Evolutionary conservation across 345 rosid species (phyloP), one percentile per base, ranked within the genome.

Genomic region (Corymbia maculata): DNA sequence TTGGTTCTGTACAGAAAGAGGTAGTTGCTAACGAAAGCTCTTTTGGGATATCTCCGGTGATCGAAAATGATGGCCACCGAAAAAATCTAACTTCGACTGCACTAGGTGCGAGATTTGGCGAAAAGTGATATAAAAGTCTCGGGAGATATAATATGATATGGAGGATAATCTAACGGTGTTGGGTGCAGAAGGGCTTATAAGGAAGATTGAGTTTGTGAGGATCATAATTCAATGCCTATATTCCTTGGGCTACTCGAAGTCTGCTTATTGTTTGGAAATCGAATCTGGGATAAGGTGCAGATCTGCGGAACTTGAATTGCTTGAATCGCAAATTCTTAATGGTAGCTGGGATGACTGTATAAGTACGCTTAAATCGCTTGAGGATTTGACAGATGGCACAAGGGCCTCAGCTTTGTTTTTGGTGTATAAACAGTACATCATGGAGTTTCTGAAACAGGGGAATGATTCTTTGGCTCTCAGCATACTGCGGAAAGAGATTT

Each of bases 331-430:
- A 90, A 92, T 94, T 88, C 91, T 93, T 68, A 88, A 88, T 70
- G 99, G 98, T 17, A 89, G 94, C 75, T 97, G 98, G 98, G 95
- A 95, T 88, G 91, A 89, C 85, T 97, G 94, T 90, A 52, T 96
- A 45, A 89, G 89, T 52, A 91, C 92, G 0, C 86, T 97, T 10
- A 93, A 89, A 88, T 88, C 90, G 36, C 88, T 93, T 28, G 89
- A 86, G 51, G 96, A 90, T 86, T 79, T 91, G 85, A 90, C 32
- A 79, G 96, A 93, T 36, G 98, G 96, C 19, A 88, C 51, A 36
- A 92, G 94, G 61, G 92, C 91, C 87, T 93, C 94, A 0, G 95
- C 93, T 91, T 91, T 95, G 91, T 95, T 94, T 92, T 92, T 94
- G 51, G 92, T 96, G 86, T 91, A 94, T 14, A 94, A 94, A 93